phyloP scores from a whole-genome alignment of 192 early-diverging fungal species.

The Coemansia sp. region DNA sequence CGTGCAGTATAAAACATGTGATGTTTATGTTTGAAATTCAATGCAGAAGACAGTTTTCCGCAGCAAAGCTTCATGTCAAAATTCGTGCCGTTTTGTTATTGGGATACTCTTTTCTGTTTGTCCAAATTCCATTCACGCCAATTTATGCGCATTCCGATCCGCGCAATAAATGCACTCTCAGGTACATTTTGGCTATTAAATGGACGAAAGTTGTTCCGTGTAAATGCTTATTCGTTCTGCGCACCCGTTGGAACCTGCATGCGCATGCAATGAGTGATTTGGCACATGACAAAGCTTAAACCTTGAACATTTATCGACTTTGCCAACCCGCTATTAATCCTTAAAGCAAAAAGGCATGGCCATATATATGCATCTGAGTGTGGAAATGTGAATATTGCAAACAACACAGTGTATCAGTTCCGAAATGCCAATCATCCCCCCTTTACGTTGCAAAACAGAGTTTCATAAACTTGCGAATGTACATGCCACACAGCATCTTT shows the following conservation, averaged over 20 bases:
- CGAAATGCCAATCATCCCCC: no score
- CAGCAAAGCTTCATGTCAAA: background rate
- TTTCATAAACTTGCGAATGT: no score
- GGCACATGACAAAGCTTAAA: background rate
- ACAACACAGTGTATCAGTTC: no score
- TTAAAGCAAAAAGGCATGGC: no score
- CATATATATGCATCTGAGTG: no score
- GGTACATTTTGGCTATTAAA: background rate
- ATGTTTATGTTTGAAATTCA: conserved; percentile 2
- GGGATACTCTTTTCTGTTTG: no score
- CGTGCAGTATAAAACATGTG: background rate
- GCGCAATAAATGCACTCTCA: background rate
- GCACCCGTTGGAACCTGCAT: background rate
- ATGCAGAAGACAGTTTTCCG: background rate
- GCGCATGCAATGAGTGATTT: background rate
- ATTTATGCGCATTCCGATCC: background rate
- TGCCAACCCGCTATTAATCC: background rate
- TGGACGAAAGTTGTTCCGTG: background rate
- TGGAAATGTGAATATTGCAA: no score
- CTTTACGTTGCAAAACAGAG: no score
- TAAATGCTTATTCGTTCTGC: background rate
- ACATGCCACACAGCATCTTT: no score
- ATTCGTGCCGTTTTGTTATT: no score
- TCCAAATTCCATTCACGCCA: no score
- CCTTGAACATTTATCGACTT: background rate